Evolutionary conservation across 2,329 filamentous ascomycete species (phyloP), one percentile per base, ranked within the genome.

Genomic region (Juglanconis oblonga): DNA sequence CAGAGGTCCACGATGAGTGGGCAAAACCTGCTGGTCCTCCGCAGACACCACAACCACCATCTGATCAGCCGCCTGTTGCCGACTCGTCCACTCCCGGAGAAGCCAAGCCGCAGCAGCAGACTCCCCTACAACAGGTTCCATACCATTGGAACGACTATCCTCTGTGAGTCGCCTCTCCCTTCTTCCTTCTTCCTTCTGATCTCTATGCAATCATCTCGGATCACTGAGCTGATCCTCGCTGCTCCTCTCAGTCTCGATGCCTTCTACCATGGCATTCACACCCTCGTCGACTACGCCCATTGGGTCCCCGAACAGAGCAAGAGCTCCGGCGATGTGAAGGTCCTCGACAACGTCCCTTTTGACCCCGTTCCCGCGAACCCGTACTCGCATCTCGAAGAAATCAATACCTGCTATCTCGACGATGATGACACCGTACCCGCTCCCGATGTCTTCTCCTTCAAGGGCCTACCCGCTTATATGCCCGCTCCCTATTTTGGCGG

Each of bases 401-500:
- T 71, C 1, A 61, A 69, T 50, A 58, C 58, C 58, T 85, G 82
- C 71, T 84, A 77, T 65, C 66, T 84, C 40, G 81, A 85, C 64
- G 74, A 75, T 31, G 74, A 76, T 5, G 78, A 81, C 47, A 79
- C 72, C 60, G 69, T 81, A n/a, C 80, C 58, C 1, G 69, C 75
- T 13, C 81, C 82, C 8, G 81, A 84, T 59, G 77, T 83, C 57
- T 82, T 81, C 64, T 80, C 78, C 4, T 85, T 84, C 66, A 79
- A 80, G 3, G 88, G 87, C 36, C 76, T 90, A 4, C 84, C 86
- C 1, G 76, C 80, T 45, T 75, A 76, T 6, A 89, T 88, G 67
- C 86, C 87, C 0, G 71, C 77, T 7, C 81, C 87, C 3, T 77
- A 82, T 38, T 82, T 91, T 58, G 89, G 89, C 29, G 84, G 85